Evolutionary conservation across 2,329 filamentous ascomycete genomes (phyloP), one percentile per base, ranked within the genome.

Genomic region (Scopulariopsis brevicaulis): DNA sequence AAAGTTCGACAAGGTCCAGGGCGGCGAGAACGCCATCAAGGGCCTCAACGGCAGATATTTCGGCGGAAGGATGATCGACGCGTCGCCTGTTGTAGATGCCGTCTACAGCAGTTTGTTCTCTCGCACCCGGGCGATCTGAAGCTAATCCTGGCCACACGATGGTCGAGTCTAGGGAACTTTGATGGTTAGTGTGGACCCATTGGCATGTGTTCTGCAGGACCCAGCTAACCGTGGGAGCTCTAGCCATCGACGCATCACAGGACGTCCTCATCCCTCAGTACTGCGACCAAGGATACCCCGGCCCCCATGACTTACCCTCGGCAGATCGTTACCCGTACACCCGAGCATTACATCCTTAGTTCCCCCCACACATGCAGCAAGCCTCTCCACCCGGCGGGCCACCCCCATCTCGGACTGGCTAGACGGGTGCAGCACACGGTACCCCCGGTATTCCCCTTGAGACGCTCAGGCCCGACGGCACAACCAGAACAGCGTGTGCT

Each of bases 91-190:
- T 75, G 93, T 97, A 72, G 94, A 99, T 74, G 93, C 93, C 68
- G 90, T 99, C 76, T 99, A 97, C 84, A 94, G 90, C 84, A 95
- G 89, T 81, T 84, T 96, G 74, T 96, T 94, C 79, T 89, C 87
- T 73, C 86, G 89, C 71, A 89, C 87, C 66, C 88, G 88, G 74
- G 87, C 87, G 72, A 89, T 91, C 66, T 92, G 80, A 77, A 76
- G 76, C 79, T 83, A 82, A 81, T 79, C 63, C 69, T 73, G 74
- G 73, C 71, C 70, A 70, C 69, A 69, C 70, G 66, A 71, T 63
- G 59, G 64, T 65, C 65, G 64, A 63, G 72, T 79, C 68, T 81
- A 81, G 78, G 77, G 77, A 73, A 64, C 40, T 37, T 40, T 32
- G 37, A 57, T 24, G 40, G 55, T 59, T 18, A 54, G 52, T 40